phyloP scores from a whole-genome alignment of 108 stramenopile species.

The Stephanodiscus minutulus region DNA sequence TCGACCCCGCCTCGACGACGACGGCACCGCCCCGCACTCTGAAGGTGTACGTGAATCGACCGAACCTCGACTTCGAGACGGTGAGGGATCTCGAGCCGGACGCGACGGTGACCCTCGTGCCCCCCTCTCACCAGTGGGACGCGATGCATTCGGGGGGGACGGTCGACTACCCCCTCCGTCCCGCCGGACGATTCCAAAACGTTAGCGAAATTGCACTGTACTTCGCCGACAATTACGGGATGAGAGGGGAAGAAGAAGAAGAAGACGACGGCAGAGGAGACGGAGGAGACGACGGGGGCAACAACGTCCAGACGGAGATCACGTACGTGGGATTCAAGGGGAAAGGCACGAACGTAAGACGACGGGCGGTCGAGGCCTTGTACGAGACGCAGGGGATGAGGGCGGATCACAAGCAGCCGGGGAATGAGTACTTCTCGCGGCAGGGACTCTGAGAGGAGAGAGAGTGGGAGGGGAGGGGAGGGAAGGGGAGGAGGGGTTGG shows the following conservation, averaged over 20 bases:
- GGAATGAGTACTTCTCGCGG: constrained; percentile 55
- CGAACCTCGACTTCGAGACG: constrained; percentile 85
- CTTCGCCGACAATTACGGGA: constrained; percentile 69
- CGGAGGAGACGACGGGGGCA: constrained; percentile 53
- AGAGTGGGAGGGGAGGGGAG: background rate
- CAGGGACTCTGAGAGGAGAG: constrained; percentile 11
- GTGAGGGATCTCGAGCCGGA: constrained; percentile 72
- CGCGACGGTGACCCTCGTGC: constrained; percentile 57
- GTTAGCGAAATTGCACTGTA: constrained; percentile 77
- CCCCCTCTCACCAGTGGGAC: constrained; percentile 65
- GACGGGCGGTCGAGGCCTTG: constrained; percentile 72
- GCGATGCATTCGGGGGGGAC: constrained; percentile 44
- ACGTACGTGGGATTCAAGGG: constrained; percentile 88
- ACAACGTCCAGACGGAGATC: constrained; percentile 63
- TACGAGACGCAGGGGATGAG: constrained; percentile 82
- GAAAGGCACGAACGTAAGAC: constrained; percentile 71
- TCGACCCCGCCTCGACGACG: background rate
- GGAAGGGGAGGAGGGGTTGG: no score
- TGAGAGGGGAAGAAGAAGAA: constrained; percentile 32
- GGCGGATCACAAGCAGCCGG: constrained; percentile 77
- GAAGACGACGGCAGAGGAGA: constrained; percentile 24
- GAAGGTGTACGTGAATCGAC: constrained; percentile 70
- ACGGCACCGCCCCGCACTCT: constrained; percentile 63
- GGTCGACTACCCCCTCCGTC: constrained; percentile 84
- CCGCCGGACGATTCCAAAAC: constrained; percentile 82